Base-by-base conservation (phyloP, 352 stramenopile species). In the Globisporangium abappressorium region DNA sequence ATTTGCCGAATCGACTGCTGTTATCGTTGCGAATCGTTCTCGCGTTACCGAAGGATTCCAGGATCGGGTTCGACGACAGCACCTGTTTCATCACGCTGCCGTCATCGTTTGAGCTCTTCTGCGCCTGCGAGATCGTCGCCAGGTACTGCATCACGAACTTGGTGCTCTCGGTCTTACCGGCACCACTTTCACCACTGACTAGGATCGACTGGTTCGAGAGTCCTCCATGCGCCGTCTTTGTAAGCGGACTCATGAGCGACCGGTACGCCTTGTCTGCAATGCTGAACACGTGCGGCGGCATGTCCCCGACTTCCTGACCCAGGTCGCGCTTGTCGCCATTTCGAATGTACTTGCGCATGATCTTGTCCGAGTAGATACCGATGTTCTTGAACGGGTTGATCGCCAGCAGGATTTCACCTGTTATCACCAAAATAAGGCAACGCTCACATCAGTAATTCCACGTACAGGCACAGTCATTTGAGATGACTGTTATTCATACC, bases 1-100 rank as follows among this genome's bases (percentile, higher is more conserved):
- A 99, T 75, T 99, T 99, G 60, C 97, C 97, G 71, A 99, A 99
- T 11, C 97, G 89, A 69, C 73, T 92, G 46, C 90, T 98, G 77
- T 99, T 99, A 79, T 99, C 93, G 78, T 99, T 99, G 12, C 97
- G 86, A 54, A 99, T 91, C 18, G 97, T 99, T 38, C 96, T 89
- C 46, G 97, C 96, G 73, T 99, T 99, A 68, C 98, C 98, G 78
- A 99, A 99, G 2, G 95, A 94, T 78, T 99, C 98, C n/a, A 99
- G 82, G 62, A 99, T 97, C 51, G 98, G 97, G 78, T 99, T 99
- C 6, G 95, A 98, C 56, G 93, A 98, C 41, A 99, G 81, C 54
- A 99, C 94, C 62, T 98, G 85, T 67, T 90, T 84, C 84, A 96
- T 97, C 38, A 96, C 89, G 61, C 78, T 82, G 24, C 78, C 83